A percentile compares a stretch with the other conserved stretches of the same genome.
Evolutionary conservation across 106 monocot species (phyloP).

Genomic region (Phalaenopsis aphrodite): DNA sequence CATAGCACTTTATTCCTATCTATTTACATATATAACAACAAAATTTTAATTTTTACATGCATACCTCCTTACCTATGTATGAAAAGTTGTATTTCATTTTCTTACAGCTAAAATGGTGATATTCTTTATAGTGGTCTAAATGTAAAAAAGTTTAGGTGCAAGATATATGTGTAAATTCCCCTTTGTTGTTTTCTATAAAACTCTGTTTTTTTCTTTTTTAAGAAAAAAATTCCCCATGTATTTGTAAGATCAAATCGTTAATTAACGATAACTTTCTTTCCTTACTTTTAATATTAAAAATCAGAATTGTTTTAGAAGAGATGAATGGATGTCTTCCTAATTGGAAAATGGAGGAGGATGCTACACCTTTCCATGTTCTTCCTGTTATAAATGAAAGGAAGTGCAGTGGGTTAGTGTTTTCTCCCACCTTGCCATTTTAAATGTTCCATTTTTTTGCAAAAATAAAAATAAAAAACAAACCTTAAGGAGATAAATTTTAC

Average conservation of each 20-base stretch:
- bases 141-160: too few species aligned
- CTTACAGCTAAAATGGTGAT: too few species aligned
- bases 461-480: neutral
- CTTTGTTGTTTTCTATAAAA: neutral
- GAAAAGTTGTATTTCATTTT: too few species aligned
- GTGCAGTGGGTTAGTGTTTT: constrained; percentile 16
- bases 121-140: too few species aligned
- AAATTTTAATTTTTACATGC: too few species aligned
- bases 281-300: neutral
- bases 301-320: neutral
- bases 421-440: neutral
- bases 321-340: constrained; percentile 29
- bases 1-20: too few species aligned
- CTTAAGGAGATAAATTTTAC: neutral
- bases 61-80: too few species aligned
- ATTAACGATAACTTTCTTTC: neutral
- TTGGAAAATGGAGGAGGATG: constrained; percentile 35
- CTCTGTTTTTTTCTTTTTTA: neutral
- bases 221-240: neutral
- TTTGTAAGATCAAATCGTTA: neutral
- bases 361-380: constrained; percentile 6
- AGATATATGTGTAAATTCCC: neutral
- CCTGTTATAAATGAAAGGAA: constrained; percentile 23
- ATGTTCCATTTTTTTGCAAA: neutral
- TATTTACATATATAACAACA: too few species aligned